A percentile compares a stretch with the other conserved stretches of the same genome.
Conservation (phyloP, 352 stramenopile genomes). For the Pythium aphanidermatum region DNA sequence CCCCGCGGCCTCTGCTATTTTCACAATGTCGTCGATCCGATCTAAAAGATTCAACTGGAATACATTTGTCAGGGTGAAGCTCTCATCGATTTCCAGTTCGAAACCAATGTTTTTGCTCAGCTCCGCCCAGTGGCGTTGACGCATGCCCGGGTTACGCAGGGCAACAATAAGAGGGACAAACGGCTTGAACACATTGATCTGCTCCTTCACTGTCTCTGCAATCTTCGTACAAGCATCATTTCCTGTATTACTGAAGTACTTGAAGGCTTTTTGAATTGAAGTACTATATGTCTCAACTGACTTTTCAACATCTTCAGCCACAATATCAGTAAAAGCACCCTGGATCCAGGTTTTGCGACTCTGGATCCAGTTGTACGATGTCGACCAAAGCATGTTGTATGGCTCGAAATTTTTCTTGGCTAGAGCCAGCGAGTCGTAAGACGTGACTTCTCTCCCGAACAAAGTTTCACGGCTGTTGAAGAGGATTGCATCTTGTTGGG, state of each 20-base stretch:
- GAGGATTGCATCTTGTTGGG: slow-evolving; percentile 83
- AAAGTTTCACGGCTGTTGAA: slow-evolving; percentile 93
- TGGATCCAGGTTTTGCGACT: slow-evolving; percentile 90
- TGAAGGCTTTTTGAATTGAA: slow-evolving; percentile 88
- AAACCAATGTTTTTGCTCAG: slow-evolving; percentile 83
- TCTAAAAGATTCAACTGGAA: slow-evolving; percentile 82
- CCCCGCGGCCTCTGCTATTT: slow-evolving; percentile 88
- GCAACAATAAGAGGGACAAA: slow-evolving; percentile 90
- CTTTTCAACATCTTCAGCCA: slow-evolving; percentile 91
- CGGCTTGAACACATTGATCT: slow-evolving; percentile 92
- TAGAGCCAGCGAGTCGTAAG: slow-evolving; percentile 81
- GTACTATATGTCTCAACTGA: slow-evolving; percentile 79
- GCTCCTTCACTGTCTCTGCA: slow-evolving; percentile 86
- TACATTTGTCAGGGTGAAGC: slow-evolving; percentile 79
- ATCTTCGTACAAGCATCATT: slow-evolving; percentile 87
- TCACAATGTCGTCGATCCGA: slow-evolving; percentile 89
- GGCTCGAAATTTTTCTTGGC: slow-evolving; percentile 94
- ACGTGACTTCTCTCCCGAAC: slow-evolving; percentile 86
- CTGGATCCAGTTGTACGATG: slow-evolving; percentile 89
- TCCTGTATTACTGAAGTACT: slow-evolving; percentile 89
- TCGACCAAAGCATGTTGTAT: slow-evolving; percentile 91
- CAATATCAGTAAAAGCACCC: slow-evolving; percentile 86
- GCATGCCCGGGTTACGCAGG: slow-evolving; percentile 92
- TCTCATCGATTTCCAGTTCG: slow-evolving; percentile 86
- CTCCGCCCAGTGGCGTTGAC: slow-evolving; percentile 91